Evolutionary conservation across 139 green algal species (phyloP).

Genomic region (Mesotaenium endlicherianum): DNA sequence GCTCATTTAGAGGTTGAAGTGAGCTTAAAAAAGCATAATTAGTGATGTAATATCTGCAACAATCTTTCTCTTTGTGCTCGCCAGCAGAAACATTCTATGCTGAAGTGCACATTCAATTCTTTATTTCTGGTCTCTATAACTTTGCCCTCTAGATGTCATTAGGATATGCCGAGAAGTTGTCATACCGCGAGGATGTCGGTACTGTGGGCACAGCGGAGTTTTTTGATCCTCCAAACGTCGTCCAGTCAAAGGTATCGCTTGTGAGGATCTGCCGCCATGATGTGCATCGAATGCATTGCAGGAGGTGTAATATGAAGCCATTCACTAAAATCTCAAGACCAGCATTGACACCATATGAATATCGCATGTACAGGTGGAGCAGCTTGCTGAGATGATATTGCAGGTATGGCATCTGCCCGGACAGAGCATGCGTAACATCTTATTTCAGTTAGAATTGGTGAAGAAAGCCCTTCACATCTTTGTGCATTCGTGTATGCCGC

Average conservation of each 20-base stretch:
- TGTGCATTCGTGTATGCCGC: too few species aligned
- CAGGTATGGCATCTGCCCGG: not conserved
- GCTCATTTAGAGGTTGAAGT: too few species aligned
- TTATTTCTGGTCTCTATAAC: too few species aligned
- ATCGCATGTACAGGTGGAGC: not conserved
- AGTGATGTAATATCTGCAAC: too few species aligned
- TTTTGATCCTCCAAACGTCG: not conserved
- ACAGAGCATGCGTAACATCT: too few species aligned
- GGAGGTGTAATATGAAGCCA: not conserved
- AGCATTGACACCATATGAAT: not conserved
- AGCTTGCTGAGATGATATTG: not conserved
- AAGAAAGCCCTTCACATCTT: too few species aligned
- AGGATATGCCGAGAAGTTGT: slow-evolving; percentile 12
- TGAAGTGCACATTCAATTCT: too few species aligned
- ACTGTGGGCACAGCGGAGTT: slow-evolving; percentile 8
- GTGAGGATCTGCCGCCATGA: not conserved
- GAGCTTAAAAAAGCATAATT: too few species aligned
- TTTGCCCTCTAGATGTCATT: too few species aligned
- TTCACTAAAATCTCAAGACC: not conserved
- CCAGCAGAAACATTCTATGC: too few species aligned
- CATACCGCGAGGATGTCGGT: slow-evolving; percentile 14
- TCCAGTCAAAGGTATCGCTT: not conserved
- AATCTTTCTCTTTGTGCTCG: too few species aligned
- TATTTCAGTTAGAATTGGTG: too few species aligned
- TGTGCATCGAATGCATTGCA: not conserved